phyloP scores from a whole-genome alignment of 768 basidiomycete genomes.

The Tulasnella sp. region DNA sequence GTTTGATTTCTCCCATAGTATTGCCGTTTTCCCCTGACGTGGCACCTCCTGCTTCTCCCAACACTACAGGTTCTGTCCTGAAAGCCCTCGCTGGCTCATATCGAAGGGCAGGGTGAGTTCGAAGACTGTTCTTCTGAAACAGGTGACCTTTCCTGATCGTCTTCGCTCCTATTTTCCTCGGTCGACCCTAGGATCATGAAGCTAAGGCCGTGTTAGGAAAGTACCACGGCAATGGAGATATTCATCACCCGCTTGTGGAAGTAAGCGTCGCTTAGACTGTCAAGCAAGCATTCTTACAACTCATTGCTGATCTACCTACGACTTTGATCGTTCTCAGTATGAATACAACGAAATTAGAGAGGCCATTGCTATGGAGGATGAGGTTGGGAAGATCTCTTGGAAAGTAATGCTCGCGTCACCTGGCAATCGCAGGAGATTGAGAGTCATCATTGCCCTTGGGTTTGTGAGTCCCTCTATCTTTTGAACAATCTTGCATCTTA shows the following conservation, averaged over 20 bases:
- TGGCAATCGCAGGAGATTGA: constrained; percentile 59
- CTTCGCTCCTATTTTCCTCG: not conserved
- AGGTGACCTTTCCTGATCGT: not conserved
- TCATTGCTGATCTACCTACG: not conserved
- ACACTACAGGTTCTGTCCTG: constrained; percentile 7
- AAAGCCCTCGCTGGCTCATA: constrained; percentile 46
- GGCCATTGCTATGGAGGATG: constrained; percentile 53
- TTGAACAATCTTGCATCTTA: not conserved
- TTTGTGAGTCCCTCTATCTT: constrained; percentile 22
- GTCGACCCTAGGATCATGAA: constrained; percentile 35
- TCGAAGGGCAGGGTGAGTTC: constrained; percentile 29
- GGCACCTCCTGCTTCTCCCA: not conserved
- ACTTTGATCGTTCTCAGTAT: not conserved
- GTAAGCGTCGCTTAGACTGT: constrained; percentile 27
- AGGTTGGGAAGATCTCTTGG: constrained; percentile 37
- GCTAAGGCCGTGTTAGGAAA: constrained; percentile 53
- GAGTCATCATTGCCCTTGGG: constrained; percentile 38
- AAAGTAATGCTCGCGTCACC: constrained; percentile 44
- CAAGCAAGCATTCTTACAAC: not conserved
- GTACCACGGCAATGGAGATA: constrained; percentile 57
- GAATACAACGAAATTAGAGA: constrained; percentile 43
- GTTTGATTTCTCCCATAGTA: not conserved
- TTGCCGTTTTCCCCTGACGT: not conserved
- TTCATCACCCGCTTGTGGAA: constrained; percentile 46
- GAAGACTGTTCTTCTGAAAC: not conserved